Percentiles rank a stretch among this genome's conserved stretches.
phyloP scores from a whole-genome alignment of 768 basidiomycete species.

The Phaeotremella fagi region DNA sequence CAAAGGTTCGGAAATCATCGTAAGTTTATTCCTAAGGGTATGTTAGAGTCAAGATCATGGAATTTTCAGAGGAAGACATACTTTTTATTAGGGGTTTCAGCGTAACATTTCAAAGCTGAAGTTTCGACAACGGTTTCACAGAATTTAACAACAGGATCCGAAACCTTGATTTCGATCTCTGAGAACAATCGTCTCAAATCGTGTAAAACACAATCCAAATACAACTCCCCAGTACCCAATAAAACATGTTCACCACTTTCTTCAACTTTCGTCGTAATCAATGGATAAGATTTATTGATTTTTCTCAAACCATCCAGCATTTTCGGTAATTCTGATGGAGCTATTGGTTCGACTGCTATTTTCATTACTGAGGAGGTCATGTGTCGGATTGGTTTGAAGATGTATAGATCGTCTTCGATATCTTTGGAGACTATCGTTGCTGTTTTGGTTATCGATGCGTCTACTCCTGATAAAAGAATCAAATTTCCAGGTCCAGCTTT shows the following conservation, averaged over 20 bases:
- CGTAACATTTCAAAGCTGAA: conserved; percentile 95
- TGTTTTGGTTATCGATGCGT: conserved; percentile 89
- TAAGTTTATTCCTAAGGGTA: conserved; percentile 77
- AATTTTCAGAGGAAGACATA: conserved; percentile 20
- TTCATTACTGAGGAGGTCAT: conserved; percentile 96
- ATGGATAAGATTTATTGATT: conserved; percentile 95
- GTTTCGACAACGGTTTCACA: conserved; percentile 98
- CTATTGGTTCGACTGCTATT: conserved; percentile 95
- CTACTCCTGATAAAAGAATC: conserved; percentile 86
- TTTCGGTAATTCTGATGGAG: conserved; percentile 95
- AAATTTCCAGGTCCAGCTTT: conserved; percentile 88
- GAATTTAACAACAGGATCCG: conserved; percentile 97
- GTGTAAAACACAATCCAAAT: conserved; percentile 94
- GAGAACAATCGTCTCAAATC: conserved; percentile 86
- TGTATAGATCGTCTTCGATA: conserved; percentile 76
- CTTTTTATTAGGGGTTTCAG: conserved; percentile 93
- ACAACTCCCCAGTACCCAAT: conserved; percentile 93
- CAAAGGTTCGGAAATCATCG: conserved; percentile 97
- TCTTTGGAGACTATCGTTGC: conserved; percentile 71
- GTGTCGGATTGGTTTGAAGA: conserved; percentile 93
- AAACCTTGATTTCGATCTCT: conserved; percentile 99
- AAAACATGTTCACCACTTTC: conserved; percentile 97
- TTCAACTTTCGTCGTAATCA: conserved; percentile 91
- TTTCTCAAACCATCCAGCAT: conserved; percentile 96
- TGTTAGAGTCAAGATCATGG: background rate